Percentiles rank a stretch among this genome's conserved stretches.
Conservation (phyloP, 208 protist genomes). For the Entamoeba invadens region DNA sequence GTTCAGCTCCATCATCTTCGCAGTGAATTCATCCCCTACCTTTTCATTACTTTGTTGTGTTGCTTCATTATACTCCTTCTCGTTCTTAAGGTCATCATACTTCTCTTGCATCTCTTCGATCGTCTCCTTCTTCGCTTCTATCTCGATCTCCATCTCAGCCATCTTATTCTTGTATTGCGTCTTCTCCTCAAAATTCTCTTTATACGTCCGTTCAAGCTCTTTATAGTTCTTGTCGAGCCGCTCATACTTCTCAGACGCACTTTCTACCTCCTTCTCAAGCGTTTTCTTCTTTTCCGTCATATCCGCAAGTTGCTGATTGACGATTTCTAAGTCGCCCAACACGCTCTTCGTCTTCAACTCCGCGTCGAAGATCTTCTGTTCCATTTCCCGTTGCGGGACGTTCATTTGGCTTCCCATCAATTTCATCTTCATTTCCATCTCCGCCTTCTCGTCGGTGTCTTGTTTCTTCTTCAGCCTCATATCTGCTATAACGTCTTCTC, state of each 20-base stretch:
- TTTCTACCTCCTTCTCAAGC: background rate
- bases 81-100: background rate
- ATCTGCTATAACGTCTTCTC: background rate
- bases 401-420: background rate
- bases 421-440: background rate
- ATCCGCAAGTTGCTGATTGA: background rate
- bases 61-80: background rate
- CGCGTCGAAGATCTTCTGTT: background rate
- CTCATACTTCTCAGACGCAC: background rate
- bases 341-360: background rate
- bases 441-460: background rate
- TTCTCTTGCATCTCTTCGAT: background rate
- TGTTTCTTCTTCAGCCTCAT: background rate
- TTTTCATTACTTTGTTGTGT: background rate
- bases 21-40: background rate
- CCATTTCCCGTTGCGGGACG: background rate
- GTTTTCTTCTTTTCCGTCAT: background rate
- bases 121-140: background rate
- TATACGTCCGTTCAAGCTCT: background rate
- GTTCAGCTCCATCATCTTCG: background rate
- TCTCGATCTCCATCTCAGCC: background rate
- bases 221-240: background rate
- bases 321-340: background rate
- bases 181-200: background rate
- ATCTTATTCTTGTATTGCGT: background rate